phyloP scores from a whole-genome alignment of 1,139 yeast genomes.

The Saccharomycopsis hybrid region DNA sequence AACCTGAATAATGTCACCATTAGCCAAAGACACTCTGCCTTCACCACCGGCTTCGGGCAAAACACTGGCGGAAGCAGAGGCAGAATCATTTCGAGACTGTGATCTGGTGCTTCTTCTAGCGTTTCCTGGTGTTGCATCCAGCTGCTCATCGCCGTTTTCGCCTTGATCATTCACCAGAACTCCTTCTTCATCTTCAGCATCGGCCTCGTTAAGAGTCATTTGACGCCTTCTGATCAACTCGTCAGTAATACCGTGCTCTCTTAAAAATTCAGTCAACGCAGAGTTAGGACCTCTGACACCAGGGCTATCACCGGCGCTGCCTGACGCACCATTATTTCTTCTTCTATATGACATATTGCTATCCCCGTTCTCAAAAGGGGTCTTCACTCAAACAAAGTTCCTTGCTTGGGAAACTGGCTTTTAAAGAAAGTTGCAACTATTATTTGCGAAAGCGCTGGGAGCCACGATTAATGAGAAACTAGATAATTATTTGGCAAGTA shows the following conservation, averaged over 20 bases:
- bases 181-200: slow-evolving; percentile 21
- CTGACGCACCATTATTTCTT: slow-evolving; percentile 20
- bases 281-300: slow-evolving; percentile 71
- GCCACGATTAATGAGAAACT: neutral
- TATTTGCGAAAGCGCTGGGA: too few relatives aligned
- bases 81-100: slow-evolving; percentile 20
- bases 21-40: too few relatives aligned
- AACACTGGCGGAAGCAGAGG: neutral
- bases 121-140: slow-evolving; percentile 11
- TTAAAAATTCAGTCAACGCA: slow-evolving; percentile 68
- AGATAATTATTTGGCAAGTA: neutral
- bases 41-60: too few relatives aligned
- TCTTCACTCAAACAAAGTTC: neutral
- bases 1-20: slow-evolving; percentile 22
- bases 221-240: slow-evolving; percentile 61
- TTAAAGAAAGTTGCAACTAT: too few relatives aligned
- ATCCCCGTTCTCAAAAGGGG: neutral
- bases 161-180: neutral
- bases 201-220: slow-evolving; percentile 23
- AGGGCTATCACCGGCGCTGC: slow-evolving; percentile 26
- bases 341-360: slow-evolving; percentile 17
- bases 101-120: slow-evolving; percentile 21
- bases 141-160: slow-evolving; percentile 23
- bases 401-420: neutral
- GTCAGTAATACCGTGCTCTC: slow-evolving; percentile 83